These are phyloP conservation scores for Auricularia heimuer DNA, from an alignment of 768 basidiomycete genomes.

Conservation along the genomic window DNA sequence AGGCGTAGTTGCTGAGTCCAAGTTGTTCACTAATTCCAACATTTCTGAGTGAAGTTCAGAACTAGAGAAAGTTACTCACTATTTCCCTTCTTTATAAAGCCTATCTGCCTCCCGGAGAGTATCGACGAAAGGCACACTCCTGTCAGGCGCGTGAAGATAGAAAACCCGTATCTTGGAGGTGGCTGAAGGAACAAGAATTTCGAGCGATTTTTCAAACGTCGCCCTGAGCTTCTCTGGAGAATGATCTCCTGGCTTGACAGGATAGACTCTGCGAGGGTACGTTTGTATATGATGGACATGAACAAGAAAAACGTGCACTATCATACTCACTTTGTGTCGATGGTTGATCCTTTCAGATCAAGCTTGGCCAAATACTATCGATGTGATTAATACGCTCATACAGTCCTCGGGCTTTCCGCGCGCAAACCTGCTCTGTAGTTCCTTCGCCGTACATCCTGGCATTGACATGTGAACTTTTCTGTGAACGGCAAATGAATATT, in stretches of 20 bases:
- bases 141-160: constrained; percentile 55
- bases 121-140: constrained; percentile 44
- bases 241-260: constrained; percentile 33
- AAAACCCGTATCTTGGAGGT: constrained; percentile 33
- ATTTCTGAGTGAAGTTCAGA: not conserved
- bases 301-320: not conserved
- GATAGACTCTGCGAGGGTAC: constrained; percentile 27
- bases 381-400: not conserved
- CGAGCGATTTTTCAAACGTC: constrained; percentile 37
- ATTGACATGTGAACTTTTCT: not conserved
- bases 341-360: constrained; percentile 27
- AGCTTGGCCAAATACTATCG: constrained; percentile 31
- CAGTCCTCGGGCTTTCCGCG: not conserved
- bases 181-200: constrained; percentile 30
- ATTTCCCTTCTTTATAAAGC: constrained; percentile 46
- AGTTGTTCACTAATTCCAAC: constrained; percentile 36
- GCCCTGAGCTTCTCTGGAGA: constrained; percentile 30
- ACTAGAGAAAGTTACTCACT: constrained; percentile 21
- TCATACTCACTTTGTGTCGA: constrained; percentile 39
- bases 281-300: not conserved
- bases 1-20: constrained; percentile 49
- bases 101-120: constrained; percentile 45
- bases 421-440: constrained; percentile 42
- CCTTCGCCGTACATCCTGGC: constrained; percentile 36
- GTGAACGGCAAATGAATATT: not conserved